Conservation (phyloP, 306 rosid genomes). For the Rosa persica region DNA sequence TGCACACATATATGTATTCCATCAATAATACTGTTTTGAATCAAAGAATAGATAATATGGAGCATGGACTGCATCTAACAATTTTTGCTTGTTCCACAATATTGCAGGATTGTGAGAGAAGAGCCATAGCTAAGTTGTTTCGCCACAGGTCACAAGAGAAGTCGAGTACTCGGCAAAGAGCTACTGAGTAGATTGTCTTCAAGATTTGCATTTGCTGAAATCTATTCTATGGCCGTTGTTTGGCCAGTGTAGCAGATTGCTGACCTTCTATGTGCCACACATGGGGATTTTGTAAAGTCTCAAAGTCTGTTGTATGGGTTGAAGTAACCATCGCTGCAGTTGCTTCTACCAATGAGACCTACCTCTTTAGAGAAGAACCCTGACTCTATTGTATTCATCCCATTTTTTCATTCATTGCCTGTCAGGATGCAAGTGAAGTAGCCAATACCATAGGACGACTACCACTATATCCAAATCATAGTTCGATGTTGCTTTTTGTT, state of each 20-base stretch:
- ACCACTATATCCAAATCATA: conserved; percentile 27
- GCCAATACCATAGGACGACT: conserved; percentile 27
- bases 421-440: conserved; percentile 44
- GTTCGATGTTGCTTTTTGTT: conserved; percentile 4
- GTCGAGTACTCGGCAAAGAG: conserved; percentile 28
- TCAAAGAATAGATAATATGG: background rate
- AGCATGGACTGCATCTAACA: background rate
- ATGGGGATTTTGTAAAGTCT: conserved; percentile 29
- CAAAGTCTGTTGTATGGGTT: conserved; percentile 13
- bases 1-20: background rate
- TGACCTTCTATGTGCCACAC: conserved; percentile 27
- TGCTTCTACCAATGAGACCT: conserved; percentile 10
- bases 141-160: conserved; percentile 83
- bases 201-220: conserved; percentile 17
- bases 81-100: background rate
- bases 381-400: conserved; percentile 32
- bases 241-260: conserved; percentile 30
- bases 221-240: conserved; percentile 22
- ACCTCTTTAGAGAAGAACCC: conserved; percentile 30
- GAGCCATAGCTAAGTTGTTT: conserved; percentile 85
- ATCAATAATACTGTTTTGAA: background rate
- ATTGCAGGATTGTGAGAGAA: conserved; percentile 87
- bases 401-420: conserved; percentile 46
- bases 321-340: conserved; percentile 25
- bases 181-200: conserved; percentile 33